These are phyloP conservation scores for Trametes villosa DNA, from an alignment of 768 basidiomycete genomes.

Conservation along the genomic window DNA sequence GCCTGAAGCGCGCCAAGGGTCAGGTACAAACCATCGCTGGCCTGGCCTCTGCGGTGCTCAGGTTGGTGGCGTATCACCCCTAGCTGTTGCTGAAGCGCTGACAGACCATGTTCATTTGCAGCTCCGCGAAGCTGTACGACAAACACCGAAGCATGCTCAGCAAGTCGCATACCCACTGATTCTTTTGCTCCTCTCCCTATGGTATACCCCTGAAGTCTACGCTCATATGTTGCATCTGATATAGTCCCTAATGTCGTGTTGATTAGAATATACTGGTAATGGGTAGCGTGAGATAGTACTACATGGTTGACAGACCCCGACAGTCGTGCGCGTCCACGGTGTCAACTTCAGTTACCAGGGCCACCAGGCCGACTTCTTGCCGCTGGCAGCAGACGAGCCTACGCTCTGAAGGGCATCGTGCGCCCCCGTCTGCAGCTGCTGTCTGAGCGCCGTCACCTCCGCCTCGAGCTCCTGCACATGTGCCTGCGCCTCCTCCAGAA, in stretches of 20 bases:
- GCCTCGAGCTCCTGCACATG: conserved; percentile 60
- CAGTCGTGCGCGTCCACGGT: background rate
- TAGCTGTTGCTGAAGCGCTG: conserved; percentile 2
- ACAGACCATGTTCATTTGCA: conserved; percentile 33
- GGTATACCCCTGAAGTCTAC: conserved; percentile 12
- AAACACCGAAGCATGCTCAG: conserved; percentile 62
- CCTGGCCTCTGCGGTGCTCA: conserved; percentile 70
- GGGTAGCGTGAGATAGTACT: conserved; percentile 4
- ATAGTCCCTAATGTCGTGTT: conserved; percentile 7
- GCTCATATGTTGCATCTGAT: conserved; percentile 5
- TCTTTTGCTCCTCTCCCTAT: background rate
- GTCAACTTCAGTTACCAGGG: conserved; percentile 33
- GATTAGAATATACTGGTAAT: conserved; percentile 12
- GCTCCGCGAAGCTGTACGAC: conserved; percentile 76
- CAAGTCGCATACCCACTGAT: conserved; percentile 18
- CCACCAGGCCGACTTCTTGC: conserved; percentile 27
- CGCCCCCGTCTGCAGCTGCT: conserved; percentile 11
- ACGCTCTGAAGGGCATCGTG: background rate
- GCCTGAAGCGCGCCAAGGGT: conserved; percentile 61
- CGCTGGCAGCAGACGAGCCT: background rate
- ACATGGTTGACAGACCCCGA: background rate
- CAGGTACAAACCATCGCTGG: conserved; percentile 69
- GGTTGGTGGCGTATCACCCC: conserved; percentile 48
- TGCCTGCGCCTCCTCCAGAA: conserved; percentile 61
- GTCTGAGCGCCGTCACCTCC: conserved; percentile 49